Conservation (phyloP, 2,329 filamentous ascomycete species). For the Claviceps pusilla region DNA sequence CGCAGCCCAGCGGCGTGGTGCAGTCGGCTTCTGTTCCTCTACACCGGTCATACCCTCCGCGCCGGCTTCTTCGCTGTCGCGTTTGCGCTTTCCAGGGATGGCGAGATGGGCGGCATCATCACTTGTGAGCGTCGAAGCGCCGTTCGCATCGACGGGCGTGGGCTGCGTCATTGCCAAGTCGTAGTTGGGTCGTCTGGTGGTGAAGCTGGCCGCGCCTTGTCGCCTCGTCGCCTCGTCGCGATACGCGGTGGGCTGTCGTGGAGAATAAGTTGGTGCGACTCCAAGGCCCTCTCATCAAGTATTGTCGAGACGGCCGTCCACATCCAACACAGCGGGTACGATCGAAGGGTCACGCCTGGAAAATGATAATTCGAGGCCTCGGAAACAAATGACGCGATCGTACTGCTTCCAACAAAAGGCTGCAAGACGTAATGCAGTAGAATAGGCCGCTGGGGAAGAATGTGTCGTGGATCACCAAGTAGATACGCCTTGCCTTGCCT, state of each 20-base stretch:
- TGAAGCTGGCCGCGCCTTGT: slow-evolving; percentile 21
- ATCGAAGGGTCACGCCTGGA: slow-evolving; percentile 12
- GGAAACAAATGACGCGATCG: slow-evolving; percentile 7
- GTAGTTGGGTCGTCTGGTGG: slow-evolving; percentile 9
- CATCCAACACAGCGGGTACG: slow-evolving; percentile 19
- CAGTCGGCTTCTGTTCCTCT: slow-evolving; percentile 12
- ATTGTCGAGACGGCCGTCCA: slow-evolving; percentile 17
- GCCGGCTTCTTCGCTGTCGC: slow-evolving; percentile 32
- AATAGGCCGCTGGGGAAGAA: slow-evolving; percentile 21
- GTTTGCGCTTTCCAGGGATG: slow-evolving; percentile 41
- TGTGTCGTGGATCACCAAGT: slow-evolving; percentile 23
- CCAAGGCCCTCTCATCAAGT: slow-evolving; percentile 23
- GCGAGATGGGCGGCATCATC: slow-evolving; percentile 17
- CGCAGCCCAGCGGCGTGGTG: slow-evolving; percentile 11
- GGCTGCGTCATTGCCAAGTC: slow-evolving; percentile 27
- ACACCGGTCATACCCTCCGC: slow-evolving; percentile 15
- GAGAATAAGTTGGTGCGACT: slow-evolving; percentile 25
- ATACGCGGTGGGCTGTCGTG: slow-evolving; percentile 22
- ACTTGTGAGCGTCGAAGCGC: slow-evolving; percentile 22
- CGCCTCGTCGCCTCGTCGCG: slow-evolving; percentile 27
- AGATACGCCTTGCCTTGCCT: slow-evolving; percentile 7
- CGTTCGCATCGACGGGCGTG: slow-evolving; percentile 25
- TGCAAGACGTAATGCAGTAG: slow-evolving; percentile 15
- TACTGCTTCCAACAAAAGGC: slow-evolving; percentile 10
- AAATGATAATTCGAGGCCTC: slow-evolving; percentile 6